phyloP scores from a whole-genome alignment of 2,329 filamentous ascomycete species.

The Pyricularia sp. region DNA sequence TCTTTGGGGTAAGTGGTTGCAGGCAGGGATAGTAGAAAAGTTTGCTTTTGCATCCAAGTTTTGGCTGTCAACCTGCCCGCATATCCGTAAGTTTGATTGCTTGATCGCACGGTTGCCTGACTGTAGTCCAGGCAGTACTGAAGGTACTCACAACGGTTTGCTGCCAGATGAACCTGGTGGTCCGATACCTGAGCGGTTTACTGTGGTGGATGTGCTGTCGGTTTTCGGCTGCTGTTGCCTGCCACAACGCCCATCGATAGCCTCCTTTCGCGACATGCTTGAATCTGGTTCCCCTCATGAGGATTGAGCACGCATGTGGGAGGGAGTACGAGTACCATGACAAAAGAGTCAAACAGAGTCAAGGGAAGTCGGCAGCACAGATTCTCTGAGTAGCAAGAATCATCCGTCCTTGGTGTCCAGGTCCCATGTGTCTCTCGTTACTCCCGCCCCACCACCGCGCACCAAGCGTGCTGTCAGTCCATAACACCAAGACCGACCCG shows the following conservation, averaged over 20 bases:
- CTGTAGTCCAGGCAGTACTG: background rate
- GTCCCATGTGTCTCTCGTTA: background rate
- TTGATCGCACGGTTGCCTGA: background rate
- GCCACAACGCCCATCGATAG: background rate
- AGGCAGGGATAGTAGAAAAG: background rate
- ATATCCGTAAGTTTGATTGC: background rate
- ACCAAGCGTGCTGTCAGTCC: background rate
- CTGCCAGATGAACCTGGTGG: background rate
- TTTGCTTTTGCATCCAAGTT: background rate
- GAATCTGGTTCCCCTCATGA: background rate
- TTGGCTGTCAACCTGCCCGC: background rate
- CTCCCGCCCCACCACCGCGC: background rate
- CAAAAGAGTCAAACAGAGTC: background rate
- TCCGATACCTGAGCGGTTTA: background rate
- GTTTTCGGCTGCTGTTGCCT: background rate
- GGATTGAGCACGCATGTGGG: background rate
- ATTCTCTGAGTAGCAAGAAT: background rate
- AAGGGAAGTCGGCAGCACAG: background rate
- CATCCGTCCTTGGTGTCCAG: background rate
- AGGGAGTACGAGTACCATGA: conserved; percentile 1
- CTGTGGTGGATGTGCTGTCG: background rate
- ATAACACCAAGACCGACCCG: background rate
- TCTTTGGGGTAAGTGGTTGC: too few species aligned
- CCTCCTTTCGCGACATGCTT: background rate
- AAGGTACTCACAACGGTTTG: background rate